phyloP scores from a whole-genome alignment of 805 yeast genomes.

The Sugiyamaella chiloensis region DNA sequence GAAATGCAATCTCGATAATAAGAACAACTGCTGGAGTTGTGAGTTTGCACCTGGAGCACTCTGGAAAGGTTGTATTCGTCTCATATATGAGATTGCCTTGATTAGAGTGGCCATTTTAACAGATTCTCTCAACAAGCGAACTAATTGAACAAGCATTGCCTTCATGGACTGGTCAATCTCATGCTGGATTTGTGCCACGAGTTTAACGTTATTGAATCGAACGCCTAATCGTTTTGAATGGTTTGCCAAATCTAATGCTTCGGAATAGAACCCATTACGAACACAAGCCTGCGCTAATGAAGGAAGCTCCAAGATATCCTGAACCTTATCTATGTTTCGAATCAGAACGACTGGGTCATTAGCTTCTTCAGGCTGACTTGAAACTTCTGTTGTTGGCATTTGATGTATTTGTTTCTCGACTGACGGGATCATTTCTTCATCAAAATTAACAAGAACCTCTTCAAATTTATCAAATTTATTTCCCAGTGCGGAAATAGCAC shows the following conservation, averaged over 20 bases:
- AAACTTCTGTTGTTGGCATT: neutral
- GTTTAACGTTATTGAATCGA: constrained; percentile 59
- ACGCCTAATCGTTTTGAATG: constrained; percentile 65
- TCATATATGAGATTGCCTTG: constrained; percentile 73
- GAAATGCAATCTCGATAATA: constrained; percentile 67
- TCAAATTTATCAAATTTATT: constrained; percentile 15
- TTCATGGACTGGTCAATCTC: constrained; percentile 51
- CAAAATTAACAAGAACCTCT: neutral
- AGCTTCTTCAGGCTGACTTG: neutral
- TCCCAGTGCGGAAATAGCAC: constrained; percentile 10
- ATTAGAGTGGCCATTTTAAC: constrained; percentile 74
- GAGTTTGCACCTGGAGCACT: constrained; percentile 28
- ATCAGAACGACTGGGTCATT: constrained; percentile 20
- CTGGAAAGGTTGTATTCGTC: constrained; percentile 46
- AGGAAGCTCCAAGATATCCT: constrained; percentile 81
- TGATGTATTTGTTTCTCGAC: constrained; percentile 14
- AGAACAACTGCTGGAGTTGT: constrained; percentile 52
- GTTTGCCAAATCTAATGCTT: constrained; percentile 79
- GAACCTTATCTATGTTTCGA: constrained; percentile 60
- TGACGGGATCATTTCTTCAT: constrained; percentile 7
- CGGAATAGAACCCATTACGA: constrained; percentile 80
- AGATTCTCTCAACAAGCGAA: constrained; percentile 68
- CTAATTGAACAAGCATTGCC: constrained; percentile 67
- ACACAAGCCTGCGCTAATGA: constrained; percentile 81
- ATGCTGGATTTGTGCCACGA: constrained; percentile 50